phyloP scores from a whole-genome alignment of 2,329 filamentous ascomycete genomes.

The Geosmithia putterillii region DNA sequence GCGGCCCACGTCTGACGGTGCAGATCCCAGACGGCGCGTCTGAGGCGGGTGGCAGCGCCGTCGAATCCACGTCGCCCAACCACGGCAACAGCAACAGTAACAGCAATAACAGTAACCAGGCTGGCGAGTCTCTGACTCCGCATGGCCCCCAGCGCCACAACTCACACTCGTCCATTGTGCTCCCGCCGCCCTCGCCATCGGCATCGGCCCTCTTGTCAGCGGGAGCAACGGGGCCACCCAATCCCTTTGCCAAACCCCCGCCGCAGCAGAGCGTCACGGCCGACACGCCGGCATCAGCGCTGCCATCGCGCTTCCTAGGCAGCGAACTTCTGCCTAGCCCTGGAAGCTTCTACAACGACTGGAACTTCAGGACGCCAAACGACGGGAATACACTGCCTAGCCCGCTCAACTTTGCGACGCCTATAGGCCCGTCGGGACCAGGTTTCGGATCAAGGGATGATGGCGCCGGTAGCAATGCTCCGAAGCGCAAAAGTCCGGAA shows the following conservation, averaged over 20 bases:
- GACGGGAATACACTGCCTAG: constrained; percentile 84
- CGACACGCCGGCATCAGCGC: constrained; percentile 73
- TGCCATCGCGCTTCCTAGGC: constrained; percentile 83
- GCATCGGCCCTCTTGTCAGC: constrained; percentile 77
- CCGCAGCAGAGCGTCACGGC: constrained; percentile 52
- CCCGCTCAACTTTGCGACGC: constrained; percentile 86
- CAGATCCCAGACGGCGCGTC: constrained; percentile 90
- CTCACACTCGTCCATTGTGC: constrained; percentile 57
- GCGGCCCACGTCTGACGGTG: constrained; percentile 71
- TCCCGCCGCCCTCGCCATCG: constrained; percentile 88
- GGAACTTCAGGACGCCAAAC: constrained; percentile 52
- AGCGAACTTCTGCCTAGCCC: constrained; percentile 83
- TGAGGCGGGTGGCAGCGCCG: constrained; percentile 61
- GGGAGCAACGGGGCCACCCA: constrained; percentile 82
- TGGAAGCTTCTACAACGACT: constrained; percentile 84
- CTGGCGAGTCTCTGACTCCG: too few species aligned
- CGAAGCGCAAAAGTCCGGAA: constrained; percentile 48
- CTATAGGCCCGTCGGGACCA: constrained; percentile 49
- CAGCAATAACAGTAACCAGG: too few species aligned
- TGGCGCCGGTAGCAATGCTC: constrained; percentile 6
- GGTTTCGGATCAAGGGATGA: constrained; percentile 37
- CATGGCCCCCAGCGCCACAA: constrained; percentile 38
- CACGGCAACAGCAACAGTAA: constrained; percentile 48
- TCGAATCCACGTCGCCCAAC: constrained; percentile 54
- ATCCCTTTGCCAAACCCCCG: constrained; percentile 83